Evolutionary conservation across 2,329 filamentous ascomycete species (phyloP).

Genomic region (Botrytis galanthina): DNA sequence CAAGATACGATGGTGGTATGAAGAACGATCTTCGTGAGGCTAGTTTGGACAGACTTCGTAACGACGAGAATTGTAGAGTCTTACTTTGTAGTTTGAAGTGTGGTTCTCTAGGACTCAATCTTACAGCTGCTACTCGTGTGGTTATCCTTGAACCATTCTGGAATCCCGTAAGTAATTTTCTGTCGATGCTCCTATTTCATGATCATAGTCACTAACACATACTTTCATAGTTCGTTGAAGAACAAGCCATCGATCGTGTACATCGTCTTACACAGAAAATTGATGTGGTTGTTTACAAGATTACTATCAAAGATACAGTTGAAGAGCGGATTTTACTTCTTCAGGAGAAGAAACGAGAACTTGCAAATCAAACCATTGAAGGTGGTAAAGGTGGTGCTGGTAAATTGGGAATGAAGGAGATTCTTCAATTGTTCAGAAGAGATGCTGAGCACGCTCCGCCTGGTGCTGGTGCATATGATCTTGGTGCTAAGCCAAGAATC

Average conservation of each 20-base stretch:
- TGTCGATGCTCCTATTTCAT: background rate
- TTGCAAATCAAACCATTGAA: constrained; percentile 91
- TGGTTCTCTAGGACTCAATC: constrained; percentile 86
- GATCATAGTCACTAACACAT: constrained; percentile 22
- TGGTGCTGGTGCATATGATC: constrained; percentile 27
- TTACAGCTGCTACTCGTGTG: constrained; percentile 89
- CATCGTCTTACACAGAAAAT: constrained; percentile 96
- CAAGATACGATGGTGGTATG: constrained; percentile 94
- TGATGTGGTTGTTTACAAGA: constrained; percentile 91
- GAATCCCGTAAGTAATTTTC: constrained; percentile 63
- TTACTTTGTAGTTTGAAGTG: constrained; percentile 93
- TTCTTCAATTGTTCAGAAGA: constrained; percentile 73
- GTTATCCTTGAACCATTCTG: constrained; percentile 97
- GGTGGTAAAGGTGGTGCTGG: constrained; percentile 68
- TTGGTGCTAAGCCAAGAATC: constrained; percentile 34
- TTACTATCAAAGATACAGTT: constrained; percentile 82
- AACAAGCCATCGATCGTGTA: constrained; percentile 97
- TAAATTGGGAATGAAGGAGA: constrained; percentile 90
- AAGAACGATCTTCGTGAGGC: constrained; percentile 88
- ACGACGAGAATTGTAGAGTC: constrained; percentile 72
- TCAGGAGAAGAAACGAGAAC: constrained; percentile 87
- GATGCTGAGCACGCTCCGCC: constrained; percentile 37
- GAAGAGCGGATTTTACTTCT: constrained; percentile 94
- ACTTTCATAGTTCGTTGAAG: constrained; percentile 80
- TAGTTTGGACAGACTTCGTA: constrained; percentile 73